These are phyloP conservation scores for Mrakia hoshinonis DNA, from an alignment of 768 basidiomycete species.

Conservation along the genomic window DNA sequence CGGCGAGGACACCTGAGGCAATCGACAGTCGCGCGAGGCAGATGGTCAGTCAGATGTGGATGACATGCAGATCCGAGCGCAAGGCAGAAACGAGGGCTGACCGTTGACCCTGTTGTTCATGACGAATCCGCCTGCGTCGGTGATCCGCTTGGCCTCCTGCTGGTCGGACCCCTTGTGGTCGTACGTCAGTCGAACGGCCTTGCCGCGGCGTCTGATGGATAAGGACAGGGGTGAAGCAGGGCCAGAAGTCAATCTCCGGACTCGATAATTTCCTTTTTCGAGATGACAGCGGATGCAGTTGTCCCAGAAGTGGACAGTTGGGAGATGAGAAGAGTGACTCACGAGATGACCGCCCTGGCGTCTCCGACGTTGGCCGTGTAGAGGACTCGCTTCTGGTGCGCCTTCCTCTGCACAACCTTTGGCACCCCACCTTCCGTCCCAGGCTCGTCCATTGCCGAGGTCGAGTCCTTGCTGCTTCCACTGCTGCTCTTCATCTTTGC, in stretches of 20 bases:
- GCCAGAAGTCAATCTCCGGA: background rate
- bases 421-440: background rate
- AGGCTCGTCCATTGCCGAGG: background rate
- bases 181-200: conserved; percentile 86
- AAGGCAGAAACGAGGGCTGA: conserved; percentile 20
- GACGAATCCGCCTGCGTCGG: conserved; percentile 94
- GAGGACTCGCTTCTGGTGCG: conserved; percentile 57
- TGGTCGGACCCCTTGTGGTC: conserved; percentile 97
- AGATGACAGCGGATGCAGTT: background rate
- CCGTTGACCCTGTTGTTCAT: conserved; percentile 98
- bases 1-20: conserved; percentile 62
- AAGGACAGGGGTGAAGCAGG: background rate
- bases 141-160: conserved; percentile 95
- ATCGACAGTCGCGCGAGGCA: too few species aligned
- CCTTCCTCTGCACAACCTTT: conserved; percentile 38
- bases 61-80: too few species aligned
- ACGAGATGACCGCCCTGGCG: conserved; percentile 83
- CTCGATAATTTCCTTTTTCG: background rate
- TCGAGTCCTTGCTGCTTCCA: conserved; percentile 9
- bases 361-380: conserved; percentile 97
- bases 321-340: conserved; percentile 29
- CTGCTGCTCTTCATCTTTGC: conserved; percentile 20
- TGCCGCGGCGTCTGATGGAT: conserved; percentile 65
- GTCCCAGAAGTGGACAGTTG: background rate
- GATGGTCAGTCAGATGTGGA: too few species aligned